Evolutionary conservation across 106 monocot genomes (phyloP).

Genomic region (Acorus gramineus): DNA sequence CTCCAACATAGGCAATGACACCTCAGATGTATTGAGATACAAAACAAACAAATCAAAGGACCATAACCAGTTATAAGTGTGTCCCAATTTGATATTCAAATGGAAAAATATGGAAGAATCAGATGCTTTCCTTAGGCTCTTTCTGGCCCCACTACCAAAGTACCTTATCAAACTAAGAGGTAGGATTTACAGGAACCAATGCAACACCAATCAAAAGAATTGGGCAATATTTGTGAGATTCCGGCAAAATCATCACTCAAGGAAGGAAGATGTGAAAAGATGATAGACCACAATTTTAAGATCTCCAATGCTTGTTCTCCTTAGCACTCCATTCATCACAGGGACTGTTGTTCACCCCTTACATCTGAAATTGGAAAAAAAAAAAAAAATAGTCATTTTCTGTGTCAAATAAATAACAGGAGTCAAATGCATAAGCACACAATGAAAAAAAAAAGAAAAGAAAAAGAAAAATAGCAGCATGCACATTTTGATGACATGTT

Average conservation of each 20-base stretch:
- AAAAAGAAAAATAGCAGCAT: no score
- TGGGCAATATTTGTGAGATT: constrained; percentile 10
- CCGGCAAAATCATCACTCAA: constrained; percentile 16
- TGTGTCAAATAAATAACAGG: no score
- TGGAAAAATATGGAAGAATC: not conserved
- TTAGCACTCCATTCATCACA: not conserved
- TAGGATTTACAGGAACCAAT: constrained; percentile 10
- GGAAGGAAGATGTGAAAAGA: constrained; percentile 13
- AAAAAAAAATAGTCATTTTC: not conserved
- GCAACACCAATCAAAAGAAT: constrained; percentile 11
- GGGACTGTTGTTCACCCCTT: constrained; percentile 10
- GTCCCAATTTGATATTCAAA: no score
- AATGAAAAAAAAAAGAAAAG: no score
- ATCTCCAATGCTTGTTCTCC: not conserved
- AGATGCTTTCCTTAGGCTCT: constrained; percentile 11
- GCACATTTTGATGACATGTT: no score
- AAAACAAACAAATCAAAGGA: no score
- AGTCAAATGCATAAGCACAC: no score
- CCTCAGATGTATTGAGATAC: no score
- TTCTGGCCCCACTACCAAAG: constrained; percentile 17
- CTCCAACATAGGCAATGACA: no score
- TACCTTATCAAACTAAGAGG: constrained; percentile 11
- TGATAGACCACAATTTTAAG: constrained; percentile 1
- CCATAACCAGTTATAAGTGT: no score
- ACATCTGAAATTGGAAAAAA: constrained; percentile 5